Conservation (phyloP, 352 stramenopile genomes). For the Globisporangium rhizosaccharum region DNA sequence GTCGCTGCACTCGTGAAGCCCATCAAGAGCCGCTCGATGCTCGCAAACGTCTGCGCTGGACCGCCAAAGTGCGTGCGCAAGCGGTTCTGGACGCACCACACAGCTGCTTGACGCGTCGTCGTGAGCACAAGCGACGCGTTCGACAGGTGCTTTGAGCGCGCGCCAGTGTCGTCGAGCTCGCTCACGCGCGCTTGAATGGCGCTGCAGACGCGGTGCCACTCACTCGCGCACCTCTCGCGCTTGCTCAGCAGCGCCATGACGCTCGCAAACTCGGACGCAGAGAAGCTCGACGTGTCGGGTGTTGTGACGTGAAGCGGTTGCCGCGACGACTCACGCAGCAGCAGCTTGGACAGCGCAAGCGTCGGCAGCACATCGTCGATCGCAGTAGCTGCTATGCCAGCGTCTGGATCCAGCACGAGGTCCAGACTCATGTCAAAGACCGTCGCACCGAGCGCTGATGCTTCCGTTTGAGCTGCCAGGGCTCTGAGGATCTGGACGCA, state of each 20-base stretch:
- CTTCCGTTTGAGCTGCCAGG: slow-evolving; percentile 4
- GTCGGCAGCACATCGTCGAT: slow-evolving; percentile 6
- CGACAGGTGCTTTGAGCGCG: background rate
- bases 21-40: slow-evolving; percentile 63
- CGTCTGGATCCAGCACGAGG: slow-evolving; percentile 12
- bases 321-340: slow-evolving; percentile 7
- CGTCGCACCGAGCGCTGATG: slow-evolving; percentile 1
- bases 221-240: slow-evolving; percentile 18
- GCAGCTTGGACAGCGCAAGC: slow-evolving; percentile 2
- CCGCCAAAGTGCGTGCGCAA: slow-evolving; percentile 74
- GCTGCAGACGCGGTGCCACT: slow-evolving; percentile 33
- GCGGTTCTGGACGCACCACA: slow-evolving; percentile 67
- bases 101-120: slow-evolving; percentile 44
- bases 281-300: slow-evolving; percentile 16
- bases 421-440: slow-evolving; percentile 15
- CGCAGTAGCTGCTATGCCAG: background rate
- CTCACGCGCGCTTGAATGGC: slow-evolving; percentile 3
- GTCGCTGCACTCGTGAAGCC: slow-evolving; percentile 17
- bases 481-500: slow-evolving; percentile 12
- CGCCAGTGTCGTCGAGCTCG: background rate
- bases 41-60: slow-evolving; percentile 68
- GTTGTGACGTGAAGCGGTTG: slow-evolving; percentile 3
- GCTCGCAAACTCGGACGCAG: slow-evolving; percentile 36
- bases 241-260: slow-evolving; percentile 31
- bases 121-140: slow-evolving; percentile 22